Conservation (phyloP, 208 protist genomes). For the Trichomonas tenax region DNA sequence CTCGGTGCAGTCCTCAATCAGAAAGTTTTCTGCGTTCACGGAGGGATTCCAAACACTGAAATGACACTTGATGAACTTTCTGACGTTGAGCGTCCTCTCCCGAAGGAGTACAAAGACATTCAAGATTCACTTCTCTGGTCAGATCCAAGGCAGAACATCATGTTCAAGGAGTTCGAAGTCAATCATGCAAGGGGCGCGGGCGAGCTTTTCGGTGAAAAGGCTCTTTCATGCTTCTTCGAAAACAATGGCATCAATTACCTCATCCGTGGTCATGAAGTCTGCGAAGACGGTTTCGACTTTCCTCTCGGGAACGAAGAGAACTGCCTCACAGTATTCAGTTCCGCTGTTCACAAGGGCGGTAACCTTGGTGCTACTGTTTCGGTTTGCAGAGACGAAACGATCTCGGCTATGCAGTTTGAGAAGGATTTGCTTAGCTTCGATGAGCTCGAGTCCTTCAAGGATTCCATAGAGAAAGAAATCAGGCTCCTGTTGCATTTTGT, state of each 20-base stretch:
- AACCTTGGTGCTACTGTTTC: background rate
- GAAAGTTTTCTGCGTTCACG: constrained; percentile 61
- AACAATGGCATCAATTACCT: background rate
- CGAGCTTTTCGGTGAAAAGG: background rate
- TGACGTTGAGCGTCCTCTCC: constrained; percentile 39
- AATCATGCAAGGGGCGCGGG: background rate
- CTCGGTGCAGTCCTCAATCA: constrained; percentile 49
- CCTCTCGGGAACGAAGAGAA: background rate
- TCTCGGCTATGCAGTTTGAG: too few relatives aligned
- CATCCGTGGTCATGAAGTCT: background rate
- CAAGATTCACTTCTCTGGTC: background rate
- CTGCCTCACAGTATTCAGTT: background rate
- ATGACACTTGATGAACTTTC: constrained; percentile 64
- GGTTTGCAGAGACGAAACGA: too few relatives aligned
- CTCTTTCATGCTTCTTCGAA: background rate
- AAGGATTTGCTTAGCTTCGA: too few relatives aligned
- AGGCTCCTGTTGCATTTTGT: too few relatives aligned
- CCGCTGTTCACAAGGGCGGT: background rate
- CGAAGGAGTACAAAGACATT: background rate
- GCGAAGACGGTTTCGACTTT: background rate
- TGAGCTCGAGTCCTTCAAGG: too few relatives aligned
- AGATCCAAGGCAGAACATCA: background rate
- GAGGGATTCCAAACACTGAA: constrained; percentile 57
- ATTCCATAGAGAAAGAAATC: too few relatives aligned
- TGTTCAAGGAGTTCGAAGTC: background rate